Conservation (phyloP, 345 rosid genomes). For the Passiflora organensis region DNA sequence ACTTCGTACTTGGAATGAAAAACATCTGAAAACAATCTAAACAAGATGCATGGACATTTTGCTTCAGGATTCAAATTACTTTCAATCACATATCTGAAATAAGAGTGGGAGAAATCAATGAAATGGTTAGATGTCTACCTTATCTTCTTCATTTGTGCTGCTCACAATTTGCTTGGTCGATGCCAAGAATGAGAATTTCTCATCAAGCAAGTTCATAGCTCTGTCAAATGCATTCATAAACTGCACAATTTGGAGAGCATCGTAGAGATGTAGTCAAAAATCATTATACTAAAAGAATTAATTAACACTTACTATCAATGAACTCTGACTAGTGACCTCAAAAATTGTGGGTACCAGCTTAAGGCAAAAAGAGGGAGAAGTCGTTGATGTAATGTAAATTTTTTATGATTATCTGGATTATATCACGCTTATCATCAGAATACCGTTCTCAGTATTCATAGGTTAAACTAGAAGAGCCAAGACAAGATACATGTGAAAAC, state of each 20-base stretch:
- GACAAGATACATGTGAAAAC: too few species aligned
- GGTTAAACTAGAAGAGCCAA: too few species aligned
- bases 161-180: constrained; percentile 70
- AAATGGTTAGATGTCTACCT: constrained; percentile 32
- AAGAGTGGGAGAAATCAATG: too few species aligned
- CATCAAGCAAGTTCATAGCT: constrained; percentile 72
- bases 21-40: too few species aligned
- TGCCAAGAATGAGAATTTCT: constrained; percentile 51
- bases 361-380: background rate
- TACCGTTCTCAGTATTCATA: too few species aligned
- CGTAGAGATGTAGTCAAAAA: background rate
- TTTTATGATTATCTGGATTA: too few species aligned
- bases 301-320: too few species aligned
- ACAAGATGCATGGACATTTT: background rate
- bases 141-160: constrained; percentile 56
- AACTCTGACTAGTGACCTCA: constrained; percentile 5
- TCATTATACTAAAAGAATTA: background rate
- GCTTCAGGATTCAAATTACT: too few species aligned
- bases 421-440: too few species aligned
- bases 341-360: background rate
- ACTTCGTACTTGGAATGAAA: too few species aligned
- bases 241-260: constrained; percentile 31
- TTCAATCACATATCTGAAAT: background rate
- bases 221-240: constrained; percentile 66
- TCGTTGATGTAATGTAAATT: too few species aligned